A percentile compares a stretch with the other conserved stretches of the same genome.
These are phyloP conservation scores for Rhodamnia argentea DNA, from an alignment of 345 rosid genomes.

Conservation along the genomic window DNA sequence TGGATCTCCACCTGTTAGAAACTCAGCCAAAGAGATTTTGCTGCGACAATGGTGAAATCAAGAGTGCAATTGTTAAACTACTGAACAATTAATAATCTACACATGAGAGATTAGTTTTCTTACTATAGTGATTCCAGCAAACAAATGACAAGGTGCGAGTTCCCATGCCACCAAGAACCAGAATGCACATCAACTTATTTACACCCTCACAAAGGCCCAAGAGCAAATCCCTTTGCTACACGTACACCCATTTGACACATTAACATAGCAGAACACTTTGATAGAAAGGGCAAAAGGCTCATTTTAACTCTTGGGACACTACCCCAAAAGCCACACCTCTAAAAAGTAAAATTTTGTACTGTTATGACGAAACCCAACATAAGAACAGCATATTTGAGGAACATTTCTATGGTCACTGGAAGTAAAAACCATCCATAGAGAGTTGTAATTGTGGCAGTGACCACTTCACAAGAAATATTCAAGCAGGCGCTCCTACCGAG, in stretches of 20 bases:
- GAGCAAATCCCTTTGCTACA: neutral
- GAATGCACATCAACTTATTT: neutral
- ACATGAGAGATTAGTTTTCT: neutral
- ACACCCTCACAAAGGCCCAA: neutral
- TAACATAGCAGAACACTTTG: neutral
- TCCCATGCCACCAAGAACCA: neutral
- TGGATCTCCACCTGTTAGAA: constrained; percentile 16
- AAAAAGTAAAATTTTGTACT: neutral
- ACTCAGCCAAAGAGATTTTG: constrained; percentile 12
- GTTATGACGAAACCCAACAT: neutral
- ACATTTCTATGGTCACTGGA: neutral
- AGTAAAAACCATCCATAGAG: neutral
- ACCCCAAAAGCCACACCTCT: neutral
- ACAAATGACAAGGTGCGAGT: neutral
- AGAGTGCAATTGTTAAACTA: neutral
- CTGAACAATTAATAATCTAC: neutral
- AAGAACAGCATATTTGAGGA: neutral
- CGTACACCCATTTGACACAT: neutral
- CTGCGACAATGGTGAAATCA: constrained; percentile 1
- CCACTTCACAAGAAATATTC: neutral
- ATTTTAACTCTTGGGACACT: neutral
- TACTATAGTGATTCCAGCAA: neutral
- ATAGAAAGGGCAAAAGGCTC: neutral
- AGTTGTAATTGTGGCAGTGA: neutral
- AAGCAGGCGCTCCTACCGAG: neutral